Evolutionary conservation across 176 grass and related monocot genomes (phyloP).

Genomic region (Miscanthus lutarioriparius): DNA sequence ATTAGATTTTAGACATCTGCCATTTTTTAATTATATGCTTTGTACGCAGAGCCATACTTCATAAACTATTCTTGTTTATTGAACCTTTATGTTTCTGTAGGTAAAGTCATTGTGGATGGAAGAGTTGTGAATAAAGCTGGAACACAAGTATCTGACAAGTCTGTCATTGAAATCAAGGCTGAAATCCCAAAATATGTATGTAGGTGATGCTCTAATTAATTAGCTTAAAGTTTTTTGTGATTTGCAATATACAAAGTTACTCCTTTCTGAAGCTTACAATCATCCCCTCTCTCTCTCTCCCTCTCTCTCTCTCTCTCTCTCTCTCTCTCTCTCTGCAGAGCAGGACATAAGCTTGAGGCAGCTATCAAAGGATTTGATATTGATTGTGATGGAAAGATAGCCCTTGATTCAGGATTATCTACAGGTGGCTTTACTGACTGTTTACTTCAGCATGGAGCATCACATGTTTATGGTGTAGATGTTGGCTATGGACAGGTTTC

Average conservation of each 20-base stretch:
- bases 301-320: too few species aligned
- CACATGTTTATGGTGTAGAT: constrained; percentile 90
- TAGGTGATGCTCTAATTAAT: constrained; percentile 89
- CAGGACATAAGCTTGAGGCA: constrained; percentile 97
- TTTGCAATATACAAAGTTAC: not conserved
- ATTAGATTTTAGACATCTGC: not conserved
- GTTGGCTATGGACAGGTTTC: constrained; percentile 98
- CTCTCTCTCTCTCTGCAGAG: too few species aligned
- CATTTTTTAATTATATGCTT: too few species aligned
- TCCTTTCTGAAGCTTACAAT: constrained; percentile 13
- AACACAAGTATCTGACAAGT: constrained; percentile 88
- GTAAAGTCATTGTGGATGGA: constrained; percentile 95
- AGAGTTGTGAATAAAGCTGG: constrained; percentile 88
- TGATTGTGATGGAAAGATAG: constrained; percentile 80
- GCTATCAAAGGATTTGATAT: constrained; percentile 82
- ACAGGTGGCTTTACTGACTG: constrained; percentile 98
- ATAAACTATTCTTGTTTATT: constrained; percentile 5
- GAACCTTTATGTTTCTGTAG: constrained; percentile 41
- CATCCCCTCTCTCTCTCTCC: too few species aligned
- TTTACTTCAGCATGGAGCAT: constrained; percentile 86
- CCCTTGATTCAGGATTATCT: constrained; percentile 94
- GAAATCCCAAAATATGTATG: constrained; percentile 99
- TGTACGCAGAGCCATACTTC: too few species aligned
- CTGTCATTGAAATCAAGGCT: constrained; percentile 89
- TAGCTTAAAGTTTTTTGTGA: constrained; percentile 16